phyloP scores from a whole-genome alignment of 2,329 filamentous ascomycete genomes.

The Scedosporium apiospermum region DNA sequence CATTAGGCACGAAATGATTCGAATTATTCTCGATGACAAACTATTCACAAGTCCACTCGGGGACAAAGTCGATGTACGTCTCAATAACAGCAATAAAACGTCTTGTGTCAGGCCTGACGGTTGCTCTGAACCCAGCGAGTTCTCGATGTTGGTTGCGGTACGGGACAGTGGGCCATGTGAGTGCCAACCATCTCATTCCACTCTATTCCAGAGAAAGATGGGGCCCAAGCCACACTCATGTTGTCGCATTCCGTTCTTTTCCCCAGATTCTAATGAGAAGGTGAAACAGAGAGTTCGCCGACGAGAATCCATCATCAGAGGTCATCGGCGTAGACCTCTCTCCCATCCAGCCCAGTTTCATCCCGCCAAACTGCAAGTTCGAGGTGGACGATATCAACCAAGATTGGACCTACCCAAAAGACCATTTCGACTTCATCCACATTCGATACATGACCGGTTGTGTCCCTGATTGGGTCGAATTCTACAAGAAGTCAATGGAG shows the following conservation, averaged over 20 bases:
- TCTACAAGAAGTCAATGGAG: conserved; percentile 36
- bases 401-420: conserved; percentile 33
- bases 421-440: conserved; percentile 51
- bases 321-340: conserved; percentile 47
- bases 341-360: conserved; percentile 46
- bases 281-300: conserved; percentile 16
- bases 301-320: conserved; percentile 33
- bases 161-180: conserved; percentile 27
- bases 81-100: not conserved
- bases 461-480: conserved; percentile 41
- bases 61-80: not conserved
- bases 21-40: no score
- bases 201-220: no score
- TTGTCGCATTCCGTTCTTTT: not conserved
- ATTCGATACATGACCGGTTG: conserved; percentile 43
- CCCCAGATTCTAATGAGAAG: not conserved
- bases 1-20: no score
- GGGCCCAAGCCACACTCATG: no score
- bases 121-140: conserved; percentile 14
- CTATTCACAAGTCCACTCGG: no score
- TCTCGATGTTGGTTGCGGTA: conserved; percentile 26
- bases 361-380: conserved; percentile 54
- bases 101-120: not conserved
- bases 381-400: conserved; percentile 53
- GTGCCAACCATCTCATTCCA: not conserved